Conservation (phyloP, 2,329 filamentous ascomycete species). For the Colletotrichum agaves region DNA sequence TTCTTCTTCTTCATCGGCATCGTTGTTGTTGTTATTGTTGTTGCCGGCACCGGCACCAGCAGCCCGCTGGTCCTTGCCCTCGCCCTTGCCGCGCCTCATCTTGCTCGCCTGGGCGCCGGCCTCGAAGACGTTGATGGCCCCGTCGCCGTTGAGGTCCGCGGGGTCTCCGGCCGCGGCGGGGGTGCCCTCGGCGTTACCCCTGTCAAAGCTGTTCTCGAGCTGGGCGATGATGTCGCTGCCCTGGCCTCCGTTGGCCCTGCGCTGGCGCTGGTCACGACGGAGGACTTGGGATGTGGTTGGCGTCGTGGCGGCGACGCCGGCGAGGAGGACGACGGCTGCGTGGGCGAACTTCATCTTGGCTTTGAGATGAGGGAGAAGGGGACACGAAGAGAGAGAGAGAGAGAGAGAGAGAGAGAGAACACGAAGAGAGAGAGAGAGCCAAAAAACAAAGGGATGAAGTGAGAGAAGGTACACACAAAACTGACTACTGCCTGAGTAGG, state of each 20-base stretch:
- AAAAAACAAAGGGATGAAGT: background rate
- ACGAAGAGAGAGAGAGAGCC: background rate
- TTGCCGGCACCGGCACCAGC: background rate
- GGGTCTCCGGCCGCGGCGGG: constrained; percentile 11
- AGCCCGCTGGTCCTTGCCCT: constrained; percentile 6
- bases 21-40: background rate
- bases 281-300: constrained; percentile 10
- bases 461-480: background rate
- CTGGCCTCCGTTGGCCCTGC: constrained; percentile 12
- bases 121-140: constrained; percentile 37
- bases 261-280: constrained; percentile 2
- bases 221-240: constrained; percentile 11
- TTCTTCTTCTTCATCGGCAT: background rate
- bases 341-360: constrained; percentile 28
- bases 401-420: background rate
- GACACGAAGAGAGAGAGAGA: background rate
- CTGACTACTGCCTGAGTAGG: constrained; percentile 34
- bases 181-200: constrained; percentile 15
- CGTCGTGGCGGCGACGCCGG: constrained; percentile 24
- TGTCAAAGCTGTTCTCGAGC: constrained; percentile 21
- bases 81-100: background rate
- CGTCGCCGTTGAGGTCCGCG: constrained; percentile 7
- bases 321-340: constrained; percentile 21
- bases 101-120: constrained; percentile 7
- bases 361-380: background rate